Conservation (phyloP, 495 filamentous ascomycete species). For the Entonaema liquescens region DNA sequence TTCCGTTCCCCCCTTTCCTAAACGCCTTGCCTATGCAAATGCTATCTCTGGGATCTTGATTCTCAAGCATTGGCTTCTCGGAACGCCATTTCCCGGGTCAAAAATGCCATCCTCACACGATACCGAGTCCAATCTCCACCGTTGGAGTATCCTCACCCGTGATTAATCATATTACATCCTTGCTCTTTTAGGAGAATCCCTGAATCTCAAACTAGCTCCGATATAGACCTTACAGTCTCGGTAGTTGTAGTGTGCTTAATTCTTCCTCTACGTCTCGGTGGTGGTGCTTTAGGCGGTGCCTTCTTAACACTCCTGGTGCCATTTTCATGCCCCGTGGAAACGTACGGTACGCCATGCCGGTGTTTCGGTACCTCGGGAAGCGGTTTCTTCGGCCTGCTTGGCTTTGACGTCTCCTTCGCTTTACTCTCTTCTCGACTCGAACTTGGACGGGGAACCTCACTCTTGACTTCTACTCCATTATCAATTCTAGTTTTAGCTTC, state of each 20-base stretch:
- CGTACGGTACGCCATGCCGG: slow-evolving; percentile 56
- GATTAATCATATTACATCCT: slow-evolving; percentile 22
- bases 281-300: slow-evolving; percentile 63
- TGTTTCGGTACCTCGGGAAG: slow-evolving; percentile 59
- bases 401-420: slow-evolving; percentile 34
- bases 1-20: neutral
- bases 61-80: slow-evolving; percentile 22
- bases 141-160: slow-evolving; percentile 8
- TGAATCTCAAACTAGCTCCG: slow-evolving; percentile 28
- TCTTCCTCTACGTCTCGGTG: slow-evolving; percentile 58
- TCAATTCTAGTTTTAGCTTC: slow-evolving; percentile 17
- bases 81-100: slow-evolving; percentile 25
- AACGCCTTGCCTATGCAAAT: slow-evolving; percentile 46
- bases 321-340: slow-evolving; percentile 43
- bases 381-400: slow-evolving; percentile 51
- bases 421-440: slow-evolving; percentile 8
- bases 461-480: slow-evolving; percentile 12
- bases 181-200: neutral
- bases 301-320: slow-evolving; percentile 52
- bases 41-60: slow-evolving; percentile 27
- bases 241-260: slow-evolving; percentile 43
- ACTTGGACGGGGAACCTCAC: slow-evolving; percentile 6
- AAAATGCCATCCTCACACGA: slow-evolving; percentile 23
- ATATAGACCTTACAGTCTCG: slow-evolving; percentile 36
- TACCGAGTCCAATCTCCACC: slow-evolving; percentile 14